Percentiles rank a stretch among this genome's conserved stretches.
These are phyloP conservation scores for Galerina marginata DNA, from an alignment of 768 basidiomycete genomes.

Conservation along the genomic window DNA sequence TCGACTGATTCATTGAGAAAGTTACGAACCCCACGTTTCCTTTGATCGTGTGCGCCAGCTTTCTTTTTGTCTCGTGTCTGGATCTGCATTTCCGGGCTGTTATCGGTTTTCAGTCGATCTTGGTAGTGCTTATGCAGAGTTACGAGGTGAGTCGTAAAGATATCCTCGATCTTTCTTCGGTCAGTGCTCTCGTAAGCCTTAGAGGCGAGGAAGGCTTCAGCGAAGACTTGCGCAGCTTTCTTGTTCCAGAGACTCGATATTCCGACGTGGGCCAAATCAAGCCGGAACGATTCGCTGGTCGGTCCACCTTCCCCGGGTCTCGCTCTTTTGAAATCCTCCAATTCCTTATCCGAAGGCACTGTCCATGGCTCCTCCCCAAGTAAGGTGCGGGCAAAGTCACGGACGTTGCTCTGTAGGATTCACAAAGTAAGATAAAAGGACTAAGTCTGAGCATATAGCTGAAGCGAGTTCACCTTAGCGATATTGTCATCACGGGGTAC, in stretches of 20 bases:
- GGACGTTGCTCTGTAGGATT: too few species aligned
- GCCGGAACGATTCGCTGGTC: background rate
- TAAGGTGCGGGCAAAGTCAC: too few species aligned
- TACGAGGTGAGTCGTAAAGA: constrained; percentile 1
- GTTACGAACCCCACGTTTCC: background rate
- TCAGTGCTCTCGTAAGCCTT: background rate
- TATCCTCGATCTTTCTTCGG: background rate
- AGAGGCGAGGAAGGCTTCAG: background rate
- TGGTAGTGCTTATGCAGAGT: background rate
- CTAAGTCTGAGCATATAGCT: too few species aligned
- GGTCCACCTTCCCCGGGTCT: too few species aligned
- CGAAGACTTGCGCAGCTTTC: background rate
- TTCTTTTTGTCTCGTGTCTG: background rate
- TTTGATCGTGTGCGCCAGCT: background rate
- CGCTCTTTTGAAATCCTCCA: too few species aligned
- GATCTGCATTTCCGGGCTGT: background rate
- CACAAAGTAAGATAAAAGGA: too few species aligned
- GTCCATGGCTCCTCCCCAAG: too few species aligned
- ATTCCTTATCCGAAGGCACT: too few species aligned
- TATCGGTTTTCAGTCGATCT: background rate
- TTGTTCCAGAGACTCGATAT: background rate
- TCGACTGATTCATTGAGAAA: too few species aligned
- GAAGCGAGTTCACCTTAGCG: too few species aligned
- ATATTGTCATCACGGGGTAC: too few species aligned
- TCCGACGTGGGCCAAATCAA: constrained; percentile 1